phyloP scores from a whole-genome alignment of 805 yeast genomes.

The Nakazawaea laoshanensis region DNA sequence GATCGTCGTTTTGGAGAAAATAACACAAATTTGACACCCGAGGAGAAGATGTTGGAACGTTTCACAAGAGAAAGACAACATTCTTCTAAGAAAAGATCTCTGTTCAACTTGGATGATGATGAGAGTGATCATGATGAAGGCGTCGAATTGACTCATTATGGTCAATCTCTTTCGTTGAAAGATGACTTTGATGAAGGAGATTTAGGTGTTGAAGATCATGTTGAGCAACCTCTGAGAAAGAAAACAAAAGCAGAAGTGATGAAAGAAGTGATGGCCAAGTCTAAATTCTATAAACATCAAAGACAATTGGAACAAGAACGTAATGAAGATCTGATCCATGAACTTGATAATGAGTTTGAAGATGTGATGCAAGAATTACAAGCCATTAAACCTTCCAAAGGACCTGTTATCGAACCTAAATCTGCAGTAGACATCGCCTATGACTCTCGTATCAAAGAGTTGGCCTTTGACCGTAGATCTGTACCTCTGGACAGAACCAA shows the following conservation, averaged over 20 bases:
- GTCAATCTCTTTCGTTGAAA: slow-evolving; percentile 54
- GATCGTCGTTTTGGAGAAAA: slow-evolving; percentile 93
- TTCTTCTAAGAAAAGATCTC: slow-evolving; percentile 38
- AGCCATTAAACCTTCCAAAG: slow-evolving; percentile 12
- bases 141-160: slow-evolving; percentile 64
- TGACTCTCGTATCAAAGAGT: slow-evolving; percentile 57
- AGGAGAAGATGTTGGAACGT: slow-evolving; percentile 92
- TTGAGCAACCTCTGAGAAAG: slow-evolving; percentile 43
- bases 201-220: slow-evolving; percentile 14
- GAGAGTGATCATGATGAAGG: slow-evolving; percentile 31
- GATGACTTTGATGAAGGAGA: slow-evolving; percentile 39
- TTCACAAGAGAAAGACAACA: slow-evolving; percentile 82
- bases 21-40: slow-evolving; percentile 61
- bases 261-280: slow-evolving; percentile 79
- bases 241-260: slow-evolving; percentile 79
- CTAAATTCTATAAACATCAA: slow-evolving; percentile 68
- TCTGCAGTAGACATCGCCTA: slow-evolving; percentile 41
- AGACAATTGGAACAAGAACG: slow-evolving; percentile 59
- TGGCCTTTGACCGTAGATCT: slow-evolving; percentile 65
- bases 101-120: slow-evolving; percentile 72
- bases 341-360: slow-evolving; percentile 66
- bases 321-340: slow-evolving; percentile 51
- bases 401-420: slow-evolving; percentile 23
- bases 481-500: slow-evolving; percentile 78
- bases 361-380: slow-evolving; percentile 44